A percentile compares a stretch with the other conserved stretches of the same genome.
Evolutionary conservation across 2,329 filamentous ascomycete species (phyloP).

Genomic region (Samsoniella hepiali): DNA sequence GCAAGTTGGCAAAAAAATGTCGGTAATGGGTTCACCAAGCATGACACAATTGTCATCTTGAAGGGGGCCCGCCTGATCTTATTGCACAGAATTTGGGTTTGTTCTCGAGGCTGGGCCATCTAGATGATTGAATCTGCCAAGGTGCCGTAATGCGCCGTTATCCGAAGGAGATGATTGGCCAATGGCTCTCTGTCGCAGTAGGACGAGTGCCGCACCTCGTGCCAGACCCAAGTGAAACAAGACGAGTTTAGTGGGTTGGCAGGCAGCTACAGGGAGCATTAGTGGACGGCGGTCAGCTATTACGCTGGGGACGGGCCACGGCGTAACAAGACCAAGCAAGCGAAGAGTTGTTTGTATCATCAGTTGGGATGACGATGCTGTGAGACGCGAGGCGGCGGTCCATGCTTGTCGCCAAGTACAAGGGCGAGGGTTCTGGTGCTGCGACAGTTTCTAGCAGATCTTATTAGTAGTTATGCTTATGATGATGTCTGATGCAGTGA

Average conservation of each 20-base stretch:
- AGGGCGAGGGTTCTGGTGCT: background rate
- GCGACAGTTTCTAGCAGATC: conserved; percentile 10
- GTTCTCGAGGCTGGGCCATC: background rate
- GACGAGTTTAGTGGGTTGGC: conserved; percentile 2
- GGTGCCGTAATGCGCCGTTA: conserved; percentile 17
- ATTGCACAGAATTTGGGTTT: background rate
- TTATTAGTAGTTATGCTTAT: background rate
- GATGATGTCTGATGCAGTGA: conserved; percentile 5
- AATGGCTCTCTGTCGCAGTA: conserved; percentile 5
- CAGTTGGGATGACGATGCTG: conserved; percentile 2
- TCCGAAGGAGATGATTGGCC: conserved; percentile 17
- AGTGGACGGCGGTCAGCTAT: conserved; percentile 2
- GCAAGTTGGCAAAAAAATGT: background rate
- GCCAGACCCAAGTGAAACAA: conserved; percentile 5
- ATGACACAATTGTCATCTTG: background rate
- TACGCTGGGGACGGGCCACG: background rate
- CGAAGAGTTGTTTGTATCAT: background rate
- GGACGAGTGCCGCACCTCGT: background rate
- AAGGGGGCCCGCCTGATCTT: background rate
- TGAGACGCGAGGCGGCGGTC: background rate
- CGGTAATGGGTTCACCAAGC: background rate
- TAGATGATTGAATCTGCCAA: background rate
- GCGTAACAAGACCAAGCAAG: background rate
- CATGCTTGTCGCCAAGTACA: conserved; percentile 2
- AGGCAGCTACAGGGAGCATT: conserved; percentile 3